Conservation (phyloP, 1,139 yeast species). For the Debaryomyces udenii region DNA sequence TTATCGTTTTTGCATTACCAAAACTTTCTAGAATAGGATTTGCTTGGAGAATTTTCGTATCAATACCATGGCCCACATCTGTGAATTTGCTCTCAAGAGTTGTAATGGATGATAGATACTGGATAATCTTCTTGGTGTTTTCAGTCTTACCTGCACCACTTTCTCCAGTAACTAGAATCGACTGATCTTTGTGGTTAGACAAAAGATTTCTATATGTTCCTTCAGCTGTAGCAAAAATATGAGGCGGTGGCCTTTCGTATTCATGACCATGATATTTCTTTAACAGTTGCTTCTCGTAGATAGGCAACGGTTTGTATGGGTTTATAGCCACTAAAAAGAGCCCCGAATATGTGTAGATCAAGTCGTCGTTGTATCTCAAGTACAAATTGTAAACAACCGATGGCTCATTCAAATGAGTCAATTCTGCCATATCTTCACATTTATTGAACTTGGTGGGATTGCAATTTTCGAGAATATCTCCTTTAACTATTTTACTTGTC, state of each 20-base stretch:
- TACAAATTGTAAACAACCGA: conserved; percentile 84
- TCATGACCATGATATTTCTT: conserved; percentile 54
- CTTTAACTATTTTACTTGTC: conserved; percentile 39
- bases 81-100: conserved; percentile 12
- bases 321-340: conserved; percentile 93
- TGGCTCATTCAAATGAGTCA: conserved; percentile 93
- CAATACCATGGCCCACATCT: conserved; percentile 48
- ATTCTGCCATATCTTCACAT: conserved; percentile 93
- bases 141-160: conserved; percentile 99
- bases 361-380: conserved; percentile 73
- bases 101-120: conserved; percentile 82
- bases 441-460: conserved; percentile 93
- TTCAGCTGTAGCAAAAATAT: conserved; percentile 90
- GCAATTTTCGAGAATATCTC: conserved; percentile 60
- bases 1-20: conserved; percentile 95
- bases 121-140: conserved; percentile 94
- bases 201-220: conserved; percentile 80
- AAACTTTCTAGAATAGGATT: conserved; percentile 95
- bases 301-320: conserved; percentile 80
- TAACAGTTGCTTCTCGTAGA: conserved; percentile 66
- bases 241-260: conserved; percentile 65
- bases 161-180: conserved; percentile 95
- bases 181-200: conserved; percentile 74
- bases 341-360: conserved; percentile 79
- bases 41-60: conserved; percentile 85